Evolutionary conservation across 2,329 filamentous ascomycete genomes (phyloP), one percentile per base, ranked within the genome.

Genomic region (Furcasterigmium sp.): DNA sequence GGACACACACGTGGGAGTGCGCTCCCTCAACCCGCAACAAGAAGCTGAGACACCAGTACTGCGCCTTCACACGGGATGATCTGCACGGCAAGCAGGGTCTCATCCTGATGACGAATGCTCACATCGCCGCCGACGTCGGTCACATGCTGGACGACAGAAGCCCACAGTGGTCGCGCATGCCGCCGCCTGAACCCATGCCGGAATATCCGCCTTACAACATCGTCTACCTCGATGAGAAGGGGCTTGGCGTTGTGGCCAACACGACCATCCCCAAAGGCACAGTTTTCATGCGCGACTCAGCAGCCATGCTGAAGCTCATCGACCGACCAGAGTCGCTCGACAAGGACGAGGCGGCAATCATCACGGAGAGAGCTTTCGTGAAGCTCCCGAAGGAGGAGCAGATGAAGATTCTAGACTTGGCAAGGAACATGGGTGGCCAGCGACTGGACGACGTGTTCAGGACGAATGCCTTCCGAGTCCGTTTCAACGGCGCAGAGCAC

Each of bases 391-490:
- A 50, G 20, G 42, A 45, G 21, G 49, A 41, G 8, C 41, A 50
- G 47, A 39, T 50, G 34, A 44, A 45, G 11, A 45, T 65, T 18
- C 43, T 57, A 44, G 44, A 43, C 20, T 44, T 65, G 42, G 55
- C 62, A n/a, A 47, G 47, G 30, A 59, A 55, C 25, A 53, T 54
- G 5, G 58, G 57, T 3, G 58, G 54, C 2, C 57, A 59, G n/a
- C 46, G 54, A 4, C 41, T 63, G 1, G 58, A 64, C 35, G 59
- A 63, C 30, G 51, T 62, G 9, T 45, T 65, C 8, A 50, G 56
- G 19, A 64, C 62, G 6, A 65, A 65, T 35, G 55, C 62, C 0
- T 63, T 63, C 46, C 57, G 57, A 1, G 50, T 59, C 8, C 42
- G 47, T 3, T 42, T 60, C 1, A 42, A 47, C 13, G 40, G 37